Evolutionary conservation across 495 filamentous ascomycete genomes (phyloP).

Genomic region (Hypoxylon cercidicola): DNA sequence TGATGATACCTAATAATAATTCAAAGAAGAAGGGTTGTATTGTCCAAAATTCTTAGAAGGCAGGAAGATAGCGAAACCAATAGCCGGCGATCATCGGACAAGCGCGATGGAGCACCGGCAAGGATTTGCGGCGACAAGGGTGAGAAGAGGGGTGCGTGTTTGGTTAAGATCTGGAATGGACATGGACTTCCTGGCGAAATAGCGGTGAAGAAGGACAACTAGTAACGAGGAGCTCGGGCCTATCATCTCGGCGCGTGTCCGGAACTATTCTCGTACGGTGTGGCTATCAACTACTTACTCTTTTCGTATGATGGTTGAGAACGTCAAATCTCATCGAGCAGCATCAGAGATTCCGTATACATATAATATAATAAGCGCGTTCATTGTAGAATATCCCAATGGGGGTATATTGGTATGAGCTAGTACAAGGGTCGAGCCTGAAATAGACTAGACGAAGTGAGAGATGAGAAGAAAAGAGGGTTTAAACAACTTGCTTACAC

Average conservation of each 20-base stretch:
- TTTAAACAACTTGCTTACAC: not conserved
- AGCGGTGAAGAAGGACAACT: conserved; percentile 44
- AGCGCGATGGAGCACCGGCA: conserved; percentile 42
- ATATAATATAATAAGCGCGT: not conserved
- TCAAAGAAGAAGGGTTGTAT: conserved; percentile 21
- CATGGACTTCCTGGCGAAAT: conserved; percentile 43
- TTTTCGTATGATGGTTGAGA: conserved; percentile 1
- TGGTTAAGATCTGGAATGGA: conserved; percentile 42
- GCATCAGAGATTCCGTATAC: conserved; percentile 22
- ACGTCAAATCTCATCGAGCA: conserved; percentile 24
- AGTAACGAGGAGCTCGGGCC: conserved; percentile 40
- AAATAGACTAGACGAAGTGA: conserved; percentile 19
- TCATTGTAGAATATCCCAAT: conserved; percentile 4
- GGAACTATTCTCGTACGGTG: conserved; percentile 35
- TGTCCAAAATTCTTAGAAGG: conserved; percentile 39
- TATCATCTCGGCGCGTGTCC: conserved; percentile 38
- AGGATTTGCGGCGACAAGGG: conserved; percentile 38
- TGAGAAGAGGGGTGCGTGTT: conserved; percentile 34
- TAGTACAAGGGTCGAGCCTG: conserved; percentile 3
- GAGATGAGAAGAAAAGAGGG: conserved; percentile 7
- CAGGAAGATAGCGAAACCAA: conserved; percentile 43
- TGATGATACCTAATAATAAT: conserved; percentile 15
- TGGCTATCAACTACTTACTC: conserved; percentile 26
- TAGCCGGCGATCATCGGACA: conserved; percentile 49
- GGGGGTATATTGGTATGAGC: conserved; percentile 8